Evolutionary conservation across 495 filamentous ascomycete genomes (phyloP), one percentile per base, ranked within the genome.

Genomic region (Xylaria intraflava): DNA sequence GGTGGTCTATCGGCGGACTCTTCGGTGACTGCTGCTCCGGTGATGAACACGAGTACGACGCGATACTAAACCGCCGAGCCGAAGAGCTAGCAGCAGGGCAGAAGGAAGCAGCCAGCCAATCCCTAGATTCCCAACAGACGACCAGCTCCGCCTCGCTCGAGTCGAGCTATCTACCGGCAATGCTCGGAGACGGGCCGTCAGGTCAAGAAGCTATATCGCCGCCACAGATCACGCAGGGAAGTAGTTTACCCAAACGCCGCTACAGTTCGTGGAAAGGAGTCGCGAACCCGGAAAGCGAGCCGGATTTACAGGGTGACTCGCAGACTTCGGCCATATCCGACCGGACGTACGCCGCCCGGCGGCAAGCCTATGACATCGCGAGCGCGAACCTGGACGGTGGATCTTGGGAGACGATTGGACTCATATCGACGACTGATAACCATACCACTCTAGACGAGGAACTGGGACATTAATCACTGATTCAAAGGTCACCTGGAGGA

Each of bases 21-120:
- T 96, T 95, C 54, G 87, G 89, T 0, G 70, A 83, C 38, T 60
- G 86, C 3, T 95, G 88, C 53, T 77, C 76, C 3, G 78, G 70
- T 0, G 67, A 64, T 7, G 47, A 55, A 0, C 94, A 94, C 59
- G 65, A 69, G 11, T 82, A 94, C 57, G 90, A 96, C 57, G 19
- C 59, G 12, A 65, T 82, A 45, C 87, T 93, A 81, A 56, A 55
- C 16, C 39, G 44, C 19, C 43, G 44, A 27, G 51, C 57, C 17
- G 47, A 49, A n/a, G 44, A 64, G 19, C 41, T 51, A 55, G n/a
- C 30, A 4, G 12, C 52, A 41, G 29, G 49, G 36, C 5, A 49
- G 38, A 22, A 50, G 46, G 3, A 22, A 6, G 10, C 17, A 36
- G 22, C 22, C 12, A 27, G 22, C 3, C 24, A 41, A 8, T 7